These are phyloP conservation scores for Ascochyta fabae DNA, from an alignment of 2,329 filamentous ascomycete species.

Conservation along the genomic window DNA sequence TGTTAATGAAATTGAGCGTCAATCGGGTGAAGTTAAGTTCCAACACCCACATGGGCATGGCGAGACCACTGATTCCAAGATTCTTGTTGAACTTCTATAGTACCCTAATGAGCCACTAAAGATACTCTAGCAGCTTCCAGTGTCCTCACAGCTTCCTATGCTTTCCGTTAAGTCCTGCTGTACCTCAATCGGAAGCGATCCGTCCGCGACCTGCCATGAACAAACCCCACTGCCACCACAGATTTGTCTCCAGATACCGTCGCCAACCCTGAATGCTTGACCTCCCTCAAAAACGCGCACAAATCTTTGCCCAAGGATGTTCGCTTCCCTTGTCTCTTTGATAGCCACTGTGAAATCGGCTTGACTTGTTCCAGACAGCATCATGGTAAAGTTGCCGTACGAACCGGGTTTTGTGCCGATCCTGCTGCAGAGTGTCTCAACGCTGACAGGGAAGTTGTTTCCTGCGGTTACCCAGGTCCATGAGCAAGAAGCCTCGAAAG, in stretches of 20 bases:
- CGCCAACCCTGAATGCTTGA: background rate
- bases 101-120: too few relatives aligned
- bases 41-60: too few relatives aligned
- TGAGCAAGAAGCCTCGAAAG: conserved; percentile 1
- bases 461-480: conserved; percentile 2
- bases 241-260: background rate
- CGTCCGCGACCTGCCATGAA: background rate
- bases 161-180: conserved; percentile 7
- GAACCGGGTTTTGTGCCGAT: background rate
- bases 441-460: background rate
- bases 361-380: background rate
- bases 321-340: conserved; percentile 8
- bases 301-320: background rate
- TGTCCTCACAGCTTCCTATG: conserved; percentile 9
- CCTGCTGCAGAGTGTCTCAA: background rate
- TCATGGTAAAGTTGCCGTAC: conserved; percentile 9
- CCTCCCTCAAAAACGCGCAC: conserved; percentile 7
- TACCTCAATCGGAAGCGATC: background rate
- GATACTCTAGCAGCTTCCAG: background rate
- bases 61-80: too few relatives aligned
- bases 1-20: too few relatives aligned
- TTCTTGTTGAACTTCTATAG: too few relatives aligned
- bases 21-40: too few relatives aligned
- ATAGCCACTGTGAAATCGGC: conserved; percentile 1
- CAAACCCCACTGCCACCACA: conserved; percentile 8